These are phyloP conservation scores for Ceratocystis harringtonii DNA, from an alignment of 2,329 filamentous ascomycete species.

Conservation along the genomic window DNA sequence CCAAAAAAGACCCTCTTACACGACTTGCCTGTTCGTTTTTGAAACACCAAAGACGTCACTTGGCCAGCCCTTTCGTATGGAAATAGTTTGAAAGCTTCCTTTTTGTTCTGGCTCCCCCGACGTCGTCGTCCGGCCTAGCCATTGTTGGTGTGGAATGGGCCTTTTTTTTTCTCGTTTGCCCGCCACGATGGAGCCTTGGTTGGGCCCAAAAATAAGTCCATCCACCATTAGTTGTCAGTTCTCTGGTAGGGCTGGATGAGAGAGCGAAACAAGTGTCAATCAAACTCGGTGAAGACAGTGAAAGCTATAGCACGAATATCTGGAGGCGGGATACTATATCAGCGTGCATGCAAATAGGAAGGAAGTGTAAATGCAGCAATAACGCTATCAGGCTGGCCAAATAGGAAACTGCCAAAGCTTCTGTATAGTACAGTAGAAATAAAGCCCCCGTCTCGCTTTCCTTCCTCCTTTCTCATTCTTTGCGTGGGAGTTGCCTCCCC, in stretches of 20 bases:
- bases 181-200: neutral
- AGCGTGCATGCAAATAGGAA: too few relatives aligned
- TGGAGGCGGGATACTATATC: too few relatives aligned
- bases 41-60: slow-evolving; percentile 5
- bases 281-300: neutral
- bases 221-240: neutral
- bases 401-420: slow-evolving; percentile 3
- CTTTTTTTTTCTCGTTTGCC: neutral
- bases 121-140: neutral
- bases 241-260: neutral
- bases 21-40: neutral
- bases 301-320: too few relatives aligned
- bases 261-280: neutral
- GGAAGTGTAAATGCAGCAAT: neutral
- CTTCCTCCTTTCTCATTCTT: slow-evolving; percentile 1
- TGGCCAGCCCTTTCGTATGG: neutral
- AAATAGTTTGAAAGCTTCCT: neutral
- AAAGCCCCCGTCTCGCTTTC: neutral
- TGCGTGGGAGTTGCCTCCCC: neutral
- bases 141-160: neutral
- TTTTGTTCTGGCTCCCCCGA: too few relatives aligned
- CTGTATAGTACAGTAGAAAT: neutral
- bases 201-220: neutral
- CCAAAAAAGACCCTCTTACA: neutral
- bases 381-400: neutral